These are phyloP conservation scores for Aaosphaeria arxii DNA, from an alignment of 2,329 filamentous ascomycete genomes.

Conservation along the genomic window DNA sequence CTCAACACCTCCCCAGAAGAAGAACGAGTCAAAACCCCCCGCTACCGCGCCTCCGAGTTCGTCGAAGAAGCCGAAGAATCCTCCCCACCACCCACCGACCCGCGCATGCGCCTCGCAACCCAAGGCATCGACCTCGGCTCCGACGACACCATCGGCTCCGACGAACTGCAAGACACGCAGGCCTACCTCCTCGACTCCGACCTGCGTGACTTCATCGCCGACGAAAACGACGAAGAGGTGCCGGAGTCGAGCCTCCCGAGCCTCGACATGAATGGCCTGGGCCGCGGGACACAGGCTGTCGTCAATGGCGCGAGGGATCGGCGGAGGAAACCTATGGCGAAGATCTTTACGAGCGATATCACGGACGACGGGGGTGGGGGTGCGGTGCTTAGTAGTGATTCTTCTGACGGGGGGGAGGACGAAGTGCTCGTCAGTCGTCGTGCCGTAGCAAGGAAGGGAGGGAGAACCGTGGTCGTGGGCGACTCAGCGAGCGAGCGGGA, in stretches of 20 bases:
- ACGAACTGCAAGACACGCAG: constrained; percentile 38
- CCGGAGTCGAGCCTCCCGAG: constrained; percentile 32
- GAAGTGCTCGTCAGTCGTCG: neutral
- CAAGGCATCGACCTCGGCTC: constrained; percentile 43
- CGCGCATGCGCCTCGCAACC: constrained; percentile 34
- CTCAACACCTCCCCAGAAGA: constrained; percentile 6
- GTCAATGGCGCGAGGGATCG: constrained; percentile 20
- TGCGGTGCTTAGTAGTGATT: constrained; percentile 33
- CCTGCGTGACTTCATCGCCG: constrained; percentile 45
- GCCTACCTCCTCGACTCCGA: constrained; percentile 44
- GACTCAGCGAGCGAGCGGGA: neutral
- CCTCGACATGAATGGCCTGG: constrained; percentile 22
- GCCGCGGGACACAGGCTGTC: constrained; percentile 32
- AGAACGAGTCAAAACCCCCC: constrained; percentile 10
- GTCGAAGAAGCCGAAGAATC: constrained; percentile 32
- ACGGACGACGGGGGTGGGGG: constrained; percentile 22
- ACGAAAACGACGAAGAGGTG: constrained; percentile 33
- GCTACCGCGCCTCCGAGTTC: constrained; percentile 22
- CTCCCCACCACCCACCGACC: constrained; percentile 39
- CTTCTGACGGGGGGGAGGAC: constrained; percentile 21
- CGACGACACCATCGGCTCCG: constrained; percentile 40
- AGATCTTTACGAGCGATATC: constrained; percentile 34
- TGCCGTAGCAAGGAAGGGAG: neutral
- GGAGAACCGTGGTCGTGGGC: constrained; percentile 8
- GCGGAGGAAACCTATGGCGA: constrained; percentile 18